These are phyloP conservation scores for Malus fusca DNA, from an alignment of 306 rosid genomes.

Conservation along the genomic window DNA sequence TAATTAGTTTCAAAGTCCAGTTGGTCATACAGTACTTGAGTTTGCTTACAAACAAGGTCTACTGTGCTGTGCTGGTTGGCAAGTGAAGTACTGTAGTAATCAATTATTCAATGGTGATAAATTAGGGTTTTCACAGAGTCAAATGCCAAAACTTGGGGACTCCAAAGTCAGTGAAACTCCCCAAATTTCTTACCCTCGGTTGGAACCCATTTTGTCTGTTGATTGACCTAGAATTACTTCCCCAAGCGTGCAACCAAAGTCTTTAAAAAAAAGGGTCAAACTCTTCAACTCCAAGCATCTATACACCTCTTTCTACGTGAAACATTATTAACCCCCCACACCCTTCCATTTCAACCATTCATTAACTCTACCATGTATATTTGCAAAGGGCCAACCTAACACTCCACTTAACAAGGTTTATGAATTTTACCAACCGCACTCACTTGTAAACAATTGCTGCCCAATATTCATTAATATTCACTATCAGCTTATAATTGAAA, in stretches of 20 bases:
- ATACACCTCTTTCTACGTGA: conserved; percentile 50
- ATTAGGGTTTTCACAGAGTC: conserved; percentile 24
- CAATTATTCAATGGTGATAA: conserved; percentile 30
- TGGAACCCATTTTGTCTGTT: conserved; percentile 66
- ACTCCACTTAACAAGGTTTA: background rate
- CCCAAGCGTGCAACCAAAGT: conserved; percentile 64
- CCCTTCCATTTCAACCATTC: background rate
- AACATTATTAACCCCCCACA: conserved; percentile 30
- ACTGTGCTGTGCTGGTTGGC: conserved; percentile 10
- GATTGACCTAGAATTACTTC: conserved; percentile 61
- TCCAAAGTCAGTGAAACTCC: conserved; percentile 69
- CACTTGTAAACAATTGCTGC: background rate
- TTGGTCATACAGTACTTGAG: conserved; percentile 4
- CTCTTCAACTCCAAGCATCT: conserved; percentile 45
- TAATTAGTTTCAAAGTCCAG: conserved; percentile 8
- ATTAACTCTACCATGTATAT: background rate
- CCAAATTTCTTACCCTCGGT: conserved; percentile 65
- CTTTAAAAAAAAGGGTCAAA: conserved; percentile 33
- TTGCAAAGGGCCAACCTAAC: background rate
- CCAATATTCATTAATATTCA: background rate
- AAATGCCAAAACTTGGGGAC: conserved; percentile 61
- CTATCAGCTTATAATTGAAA: background rate
- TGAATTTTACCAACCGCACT: conserved; percentile 6
- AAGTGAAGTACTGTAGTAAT: conserved; percentile 16
- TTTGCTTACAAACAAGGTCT: conserved; percentile 33